Percentiles rank a stretch among this genome's conserved stretches.
These are phyloP conservation scores for Curvularia hawaiiensis DNA, from an alignment of 2,329 filamentous ascomycete genomes.

Conservation along the genomic window DNA sequence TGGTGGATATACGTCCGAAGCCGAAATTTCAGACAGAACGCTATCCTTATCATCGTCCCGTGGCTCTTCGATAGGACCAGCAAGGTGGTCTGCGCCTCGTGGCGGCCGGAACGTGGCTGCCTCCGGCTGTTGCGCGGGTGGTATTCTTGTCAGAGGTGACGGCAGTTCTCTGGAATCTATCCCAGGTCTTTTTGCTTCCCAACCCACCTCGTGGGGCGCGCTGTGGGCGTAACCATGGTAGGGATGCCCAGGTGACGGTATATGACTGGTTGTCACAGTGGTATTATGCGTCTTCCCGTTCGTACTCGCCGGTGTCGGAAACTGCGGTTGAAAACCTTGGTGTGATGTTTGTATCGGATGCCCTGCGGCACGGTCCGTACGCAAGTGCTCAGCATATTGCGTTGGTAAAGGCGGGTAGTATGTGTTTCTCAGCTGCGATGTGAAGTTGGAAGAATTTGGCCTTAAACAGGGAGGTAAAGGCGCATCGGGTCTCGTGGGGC, in stretches of 20 bases:
- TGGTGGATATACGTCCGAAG: not conserved
- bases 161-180: not conserved
- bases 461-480: not conserved
- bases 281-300: not conserved
- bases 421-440: not conserved
- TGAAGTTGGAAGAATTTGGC: not conserved
- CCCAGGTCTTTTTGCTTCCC: conserved; percentile 33
- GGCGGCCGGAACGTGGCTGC: not conserved
- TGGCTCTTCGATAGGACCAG: not conserved
- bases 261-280: conserved; percentile 3
- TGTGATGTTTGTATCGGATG: not conserved
- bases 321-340: not conserved
- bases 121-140: not conserved
- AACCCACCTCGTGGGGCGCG: not conserved
- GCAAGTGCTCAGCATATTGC: not conserved
- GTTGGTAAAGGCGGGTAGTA: conserved; percentile 4
- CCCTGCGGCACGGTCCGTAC: not conserved
- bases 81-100: conserved; percentile 3
- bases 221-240: not conserved
- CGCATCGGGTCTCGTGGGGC: conserved; percentile 3
- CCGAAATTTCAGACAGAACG: conserved; percentile 14
- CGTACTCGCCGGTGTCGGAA: not conserved
- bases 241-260: not conserved
- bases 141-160: not conserved
- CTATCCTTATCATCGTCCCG: conserved; percentile 13